phyloP scores from a whole-genome alignment of 2,329 filamentous ascomycete genomes.

The Colletotrichum tamarilloi region DNA sequence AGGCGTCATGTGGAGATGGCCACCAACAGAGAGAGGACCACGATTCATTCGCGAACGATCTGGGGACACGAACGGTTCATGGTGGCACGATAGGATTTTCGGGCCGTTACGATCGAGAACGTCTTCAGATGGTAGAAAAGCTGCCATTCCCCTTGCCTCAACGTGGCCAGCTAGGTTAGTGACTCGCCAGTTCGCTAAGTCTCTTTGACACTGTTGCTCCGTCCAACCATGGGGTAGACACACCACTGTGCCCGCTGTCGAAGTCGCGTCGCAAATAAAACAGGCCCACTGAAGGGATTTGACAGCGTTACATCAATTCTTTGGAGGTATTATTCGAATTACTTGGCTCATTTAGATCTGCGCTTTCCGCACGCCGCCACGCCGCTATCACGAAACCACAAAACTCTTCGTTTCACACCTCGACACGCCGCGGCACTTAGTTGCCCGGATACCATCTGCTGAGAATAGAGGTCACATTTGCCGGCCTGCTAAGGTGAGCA shows the following conservation, averaged over 20 bases:
- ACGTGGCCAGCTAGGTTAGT: not conserved
- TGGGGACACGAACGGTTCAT: not conserved
- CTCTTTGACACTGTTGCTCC: not conserved
- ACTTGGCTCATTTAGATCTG: not conserved
- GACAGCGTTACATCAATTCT: not conserved
- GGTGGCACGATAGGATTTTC: not conserved
- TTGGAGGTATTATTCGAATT: not conserved
- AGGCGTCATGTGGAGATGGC: not conserved
- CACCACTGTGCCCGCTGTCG: not conserved
- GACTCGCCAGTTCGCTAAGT: not conserved
- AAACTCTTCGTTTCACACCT: too few relatives aligned
- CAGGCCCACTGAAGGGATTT: not conserved
- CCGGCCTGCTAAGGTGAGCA: conserved; percentile 27
- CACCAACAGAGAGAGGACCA: not conserved
- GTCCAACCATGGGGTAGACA: not conserved
- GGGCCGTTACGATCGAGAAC: not conserved
- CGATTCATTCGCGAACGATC: not conserved
- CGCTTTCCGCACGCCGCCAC: not conserved
- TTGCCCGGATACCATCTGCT: conserved; percentile 33
- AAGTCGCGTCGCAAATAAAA: not conserved
- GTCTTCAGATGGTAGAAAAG: not conserved
- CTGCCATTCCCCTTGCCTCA: not conserved
- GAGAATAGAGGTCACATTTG: conserved; percentile 28
- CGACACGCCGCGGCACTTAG: not conserved
- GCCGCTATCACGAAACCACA: not conserved